Evolutionary conservation across 768 basidiomycete genomes (phyloP).

Genomic region (Hemileccinum rubropunctum): DNA sequence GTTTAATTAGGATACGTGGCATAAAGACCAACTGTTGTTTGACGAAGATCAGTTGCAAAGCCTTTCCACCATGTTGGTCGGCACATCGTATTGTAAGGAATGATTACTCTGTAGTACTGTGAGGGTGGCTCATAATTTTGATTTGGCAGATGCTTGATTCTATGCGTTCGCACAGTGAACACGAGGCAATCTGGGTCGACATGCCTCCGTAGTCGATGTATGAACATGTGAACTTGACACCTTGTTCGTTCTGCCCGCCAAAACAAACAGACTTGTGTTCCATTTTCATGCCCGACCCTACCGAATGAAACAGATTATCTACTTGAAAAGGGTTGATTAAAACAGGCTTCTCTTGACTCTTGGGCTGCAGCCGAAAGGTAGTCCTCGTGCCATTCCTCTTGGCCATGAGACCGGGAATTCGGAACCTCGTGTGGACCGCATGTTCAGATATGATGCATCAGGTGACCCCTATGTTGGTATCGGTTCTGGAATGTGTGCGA

Average conservation of each 20-base stretch:
- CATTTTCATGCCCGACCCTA: not conserved
- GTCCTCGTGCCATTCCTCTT: conserved; percentile 10
- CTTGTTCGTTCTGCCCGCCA: not conserved
- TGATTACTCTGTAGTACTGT: not conserved
- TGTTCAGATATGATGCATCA: conserved; percentile 22
- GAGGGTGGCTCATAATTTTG: conserved; percentile 13
- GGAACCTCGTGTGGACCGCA: conserved; percentile 25
- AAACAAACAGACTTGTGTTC: not conserved
- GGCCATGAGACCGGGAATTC: conserved; percentile 12
- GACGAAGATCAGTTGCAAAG: conserved; percentile 88
- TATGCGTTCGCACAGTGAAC: conserved; percentile 5
- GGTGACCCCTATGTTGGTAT: conserved; percentile 10
- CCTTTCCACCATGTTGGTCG: conserved; percentile 84
- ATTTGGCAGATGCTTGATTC: conserved; percentile 25
- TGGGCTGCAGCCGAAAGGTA: conserved; percentile 2
- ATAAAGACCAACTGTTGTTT: conserved; percentile 82
- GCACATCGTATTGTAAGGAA: conserved; percentile 81
- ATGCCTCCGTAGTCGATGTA: not conserved
- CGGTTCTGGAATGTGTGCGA: conserved; percentile 3
- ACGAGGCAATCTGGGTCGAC: not conserved
- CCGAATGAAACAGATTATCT: not conserved
- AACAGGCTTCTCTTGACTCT: not conserved
- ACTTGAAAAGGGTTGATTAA: conserved; percentile 18
- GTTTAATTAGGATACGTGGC: conserved; percentile 76
- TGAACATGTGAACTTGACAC: conserved; percentile 1